Evolutionary conservation across 2,329 filamentous ascomycete genomes (phyloP), one percentile per base, ranked within the genome.

Genomic region (Cladosporium oxysporum): DNA sequence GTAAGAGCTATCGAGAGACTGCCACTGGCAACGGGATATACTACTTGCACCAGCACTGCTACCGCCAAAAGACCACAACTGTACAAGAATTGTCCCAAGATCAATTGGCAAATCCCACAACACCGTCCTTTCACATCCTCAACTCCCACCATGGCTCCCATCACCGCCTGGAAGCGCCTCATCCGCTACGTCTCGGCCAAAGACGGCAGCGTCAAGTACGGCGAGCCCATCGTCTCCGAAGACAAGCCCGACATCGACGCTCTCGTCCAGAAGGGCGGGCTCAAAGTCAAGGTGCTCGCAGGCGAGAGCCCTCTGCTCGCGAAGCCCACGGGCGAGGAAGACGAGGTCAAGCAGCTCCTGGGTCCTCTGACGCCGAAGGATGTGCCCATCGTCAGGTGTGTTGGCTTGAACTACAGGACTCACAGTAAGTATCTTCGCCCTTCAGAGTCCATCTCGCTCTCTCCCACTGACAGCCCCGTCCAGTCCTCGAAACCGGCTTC

Each of bases 131-230:
- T 52, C 44, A 62, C 44, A 18, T 37, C n/a, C 44, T 26, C 59
- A 52, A 63, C 37, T 50, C 6, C 18, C 28, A 66, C 52, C n/a
- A 67, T 68, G 66, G 62, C 66, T 26, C 62, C 69, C 16, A n/a
- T 69, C 29, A 69, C 69, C 3, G 55, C 67, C 28, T 74, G 73
- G 73, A 69, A 91, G 87, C 87, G 89, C 72, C 87, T 93, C 47
- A 81, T 93, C 70, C 88, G 90, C 62, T 93, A 92, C 79, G 68
- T 74, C 23, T 84, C 91, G 10, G 50, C 61, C 33, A 87, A 84
- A 71, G 88, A 92, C 73, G 90, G 90, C 75, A 82, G 83, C 65
- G 84, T 85, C 41, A 90, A 91, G 78, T 91, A 91, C 69, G 91
- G 90, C 71, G 89, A 93, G 78, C 90, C 90, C 67, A 86, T 92